Percentiles rank a stretch among this genome's conserved stretches.
Conservation (phyloP, 805 yeast species). For the Candida silvicultrix region DNA sequence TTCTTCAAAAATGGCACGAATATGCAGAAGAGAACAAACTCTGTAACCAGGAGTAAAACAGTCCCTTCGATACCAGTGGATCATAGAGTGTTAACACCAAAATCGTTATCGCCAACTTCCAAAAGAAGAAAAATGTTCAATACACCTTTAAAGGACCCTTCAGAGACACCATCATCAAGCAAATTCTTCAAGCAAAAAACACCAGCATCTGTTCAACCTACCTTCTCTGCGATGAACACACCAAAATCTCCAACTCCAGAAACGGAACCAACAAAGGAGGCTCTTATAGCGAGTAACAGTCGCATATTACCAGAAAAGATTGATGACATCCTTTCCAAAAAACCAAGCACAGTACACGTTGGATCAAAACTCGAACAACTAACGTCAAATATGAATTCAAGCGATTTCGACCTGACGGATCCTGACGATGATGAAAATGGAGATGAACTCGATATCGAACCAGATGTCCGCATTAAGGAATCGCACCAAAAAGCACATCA, state of each 20-base stretch:
- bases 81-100: neutral
- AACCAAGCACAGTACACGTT: neutral
- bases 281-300: neutral
- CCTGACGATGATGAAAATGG: constrained; percentile 12
- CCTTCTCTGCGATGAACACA: neutral
- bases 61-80: neutral
- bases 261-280: neutral
- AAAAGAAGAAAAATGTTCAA: constrained; percentile 14
- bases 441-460: neutral
- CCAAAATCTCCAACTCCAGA: neutral
- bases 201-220: neutral
- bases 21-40: neutral
- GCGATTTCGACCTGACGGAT: constrained; percentile 24
- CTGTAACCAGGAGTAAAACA: neutral
- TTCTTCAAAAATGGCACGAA: constrained; percentile 6
- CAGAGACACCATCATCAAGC: constrained; percentile 4
- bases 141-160: neutral
- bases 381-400: constrained; percentile 5
- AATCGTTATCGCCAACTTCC: constrained; percentile 15
- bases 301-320: neutral
- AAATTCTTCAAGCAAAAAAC: constrained; percentile 9
- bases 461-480: neutral
- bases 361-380: neutral
- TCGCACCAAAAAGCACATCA: too few relatives aligned
- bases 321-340: neutral